phyloP scores from a whole-genome alignment of 2,329 filamentous ascomycete genomes.

The Fusarium sp. region DNA sequence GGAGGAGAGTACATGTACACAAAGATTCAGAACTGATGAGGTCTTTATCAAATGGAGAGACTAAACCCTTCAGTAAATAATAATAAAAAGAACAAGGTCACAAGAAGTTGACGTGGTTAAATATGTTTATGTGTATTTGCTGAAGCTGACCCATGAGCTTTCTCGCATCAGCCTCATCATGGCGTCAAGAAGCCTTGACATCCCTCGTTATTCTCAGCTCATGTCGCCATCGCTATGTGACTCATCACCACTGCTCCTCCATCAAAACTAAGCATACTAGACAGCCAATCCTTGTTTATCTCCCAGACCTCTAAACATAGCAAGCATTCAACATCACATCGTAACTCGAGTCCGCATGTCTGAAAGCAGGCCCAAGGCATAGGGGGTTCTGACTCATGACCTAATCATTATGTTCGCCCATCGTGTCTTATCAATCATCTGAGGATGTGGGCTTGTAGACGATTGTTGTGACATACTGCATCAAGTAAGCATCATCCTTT shows the following conservation, averaged over 20 bases:
- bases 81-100: neutral
- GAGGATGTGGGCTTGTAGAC: conserved; percentile 88
- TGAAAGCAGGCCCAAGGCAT: conserved; percentile 1
- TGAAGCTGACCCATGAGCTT: neutral
- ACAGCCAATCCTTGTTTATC: neutral
- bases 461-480: conserved; percentile 94
- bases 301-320: neutral
- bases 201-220: neutral
- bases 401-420: neutral
- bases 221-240: neutral
- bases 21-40: conserved; percentile 84
- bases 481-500: conserved; percentile 16
- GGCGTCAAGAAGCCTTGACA: neutral
- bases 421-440: conserved; percentile 54
- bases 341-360: conserved; percentile 1
- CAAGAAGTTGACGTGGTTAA: neutral
- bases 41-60: conserved; percentile 83
- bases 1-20: conserved; percentile 85
- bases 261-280: neutral
- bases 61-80: conserved; percentile 41
- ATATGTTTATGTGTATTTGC: neutral
- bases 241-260: neutral
- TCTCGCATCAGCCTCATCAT: neutral
- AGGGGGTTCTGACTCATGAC: neutral
- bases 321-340: conserved; percentile 18